Evolutionary conservation across 768 basidiomycete species (phyloP).

Genomic region (Zangia roseola): DNA sequence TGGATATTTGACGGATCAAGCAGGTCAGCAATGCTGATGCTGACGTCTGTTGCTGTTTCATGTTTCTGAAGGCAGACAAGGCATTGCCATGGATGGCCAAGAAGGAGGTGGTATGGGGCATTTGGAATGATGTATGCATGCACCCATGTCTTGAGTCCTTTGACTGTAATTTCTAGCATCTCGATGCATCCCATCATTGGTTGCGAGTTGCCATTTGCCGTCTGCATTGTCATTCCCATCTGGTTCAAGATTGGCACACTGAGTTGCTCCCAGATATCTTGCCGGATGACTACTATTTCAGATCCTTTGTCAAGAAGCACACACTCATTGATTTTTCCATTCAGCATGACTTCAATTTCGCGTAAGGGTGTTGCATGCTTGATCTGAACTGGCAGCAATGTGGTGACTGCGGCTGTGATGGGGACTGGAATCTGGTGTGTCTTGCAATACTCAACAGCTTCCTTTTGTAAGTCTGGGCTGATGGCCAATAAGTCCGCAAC

Average conservation of each 20-base stretch:
- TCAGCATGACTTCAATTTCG: neutral
- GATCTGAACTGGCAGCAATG: neutral
- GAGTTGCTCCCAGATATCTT: conserved; percentile 14
- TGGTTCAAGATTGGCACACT: conserved; percentile 14
- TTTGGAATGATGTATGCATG: conserved; percentile 22
- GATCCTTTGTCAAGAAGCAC: conserved; percentile 11
- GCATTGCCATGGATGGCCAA: conserved; percentile 22
- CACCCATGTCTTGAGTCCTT: conserved; percentile 19
- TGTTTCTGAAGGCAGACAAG: conserved; percentile 12
- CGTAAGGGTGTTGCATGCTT: conserved; percentile 1
- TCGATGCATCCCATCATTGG: neutral
- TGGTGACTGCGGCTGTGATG: neutral
- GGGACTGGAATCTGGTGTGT: neutral
- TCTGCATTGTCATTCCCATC: conserved; percentile 22
- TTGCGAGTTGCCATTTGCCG: conserved; percentile 15
- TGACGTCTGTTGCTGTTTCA: neutral
- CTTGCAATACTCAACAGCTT: conserved; percentile 5
- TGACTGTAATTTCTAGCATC: conserved; percentile 12
- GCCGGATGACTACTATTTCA: conserved; percentile 24
- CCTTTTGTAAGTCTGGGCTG: conserved; percentile 12
- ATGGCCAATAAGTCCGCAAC: conserved; percentile 12
- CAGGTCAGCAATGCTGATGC: conserved; percentile 2
- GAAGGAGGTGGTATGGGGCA: conserved; percentile 17
- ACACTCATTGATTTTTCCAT: neutral
- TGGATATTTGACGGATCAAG: neutral